Percentiles rank a stretch among this genome's conserved stretches.
Evolutionary conservation across 768 basidiomycete genomes (phyloP).

Genomic region (Lyophyllum atratum): DNA sequence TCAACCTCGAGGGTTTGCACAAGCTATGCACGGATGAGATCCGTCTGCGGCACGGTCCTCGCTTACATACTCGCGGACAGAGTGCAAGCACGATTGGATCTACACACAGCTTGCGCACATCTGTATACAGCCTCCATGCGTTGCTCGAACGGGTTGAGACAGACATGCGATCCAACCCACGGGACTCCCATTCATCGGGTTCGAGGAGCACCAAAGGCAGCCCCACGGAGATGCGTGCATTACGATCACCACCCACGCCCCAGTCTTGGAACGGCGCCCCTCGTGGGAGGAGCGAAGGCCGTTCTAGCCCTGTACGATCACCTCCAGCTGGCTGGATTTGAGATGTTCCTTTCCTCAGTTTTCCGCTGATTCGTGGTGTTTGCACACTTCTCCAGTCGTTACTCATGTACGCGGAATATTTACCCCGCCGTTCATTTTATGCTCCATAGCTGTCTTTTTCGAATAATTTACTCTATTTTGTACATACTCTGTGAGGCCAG

Average conservation of each 20-base stretch:
- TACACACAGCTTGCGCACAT: constrained; percentile 51
- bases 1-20: constrained; percentile 67
- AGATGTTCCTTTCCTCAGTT: neutral
- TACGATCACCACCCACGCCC: constrained; percentile 42
- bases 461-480: neutral
- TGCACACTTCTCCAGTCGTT: neutral
- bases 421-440: neutral
- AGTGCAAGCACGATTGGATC: constrained; percentile 34
- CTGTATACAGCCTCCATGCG: constrained; percentile 61
- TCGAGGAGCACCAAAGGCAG: constrained; percentile 19
- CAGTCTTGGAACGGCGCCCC: constrained; percentile 43
- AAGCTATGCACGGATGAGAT: constrained; percentile 72
- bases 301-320: constrained; percentile 27
- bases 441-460: neutral
- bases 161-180: constrained; percentile 22
- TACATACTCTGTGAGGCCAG: neutral
- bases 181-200: constrained; percentile 20
- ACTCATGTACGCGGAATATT: neutral
- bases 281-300: constrained; percentile 28
- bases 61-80: constrained; percentile 44
- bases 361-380: neutral
- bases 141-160: constrained; percentile 55
- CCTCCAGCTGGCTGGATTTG: constrained; percentile 54
- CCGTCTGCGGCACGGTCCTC: constrained; percentile 45
- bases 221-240: constrained; percentile 16